Conservation (phyloP, 1,284 basidiomycete genomes). For the Leccinum huronense region DNA sequence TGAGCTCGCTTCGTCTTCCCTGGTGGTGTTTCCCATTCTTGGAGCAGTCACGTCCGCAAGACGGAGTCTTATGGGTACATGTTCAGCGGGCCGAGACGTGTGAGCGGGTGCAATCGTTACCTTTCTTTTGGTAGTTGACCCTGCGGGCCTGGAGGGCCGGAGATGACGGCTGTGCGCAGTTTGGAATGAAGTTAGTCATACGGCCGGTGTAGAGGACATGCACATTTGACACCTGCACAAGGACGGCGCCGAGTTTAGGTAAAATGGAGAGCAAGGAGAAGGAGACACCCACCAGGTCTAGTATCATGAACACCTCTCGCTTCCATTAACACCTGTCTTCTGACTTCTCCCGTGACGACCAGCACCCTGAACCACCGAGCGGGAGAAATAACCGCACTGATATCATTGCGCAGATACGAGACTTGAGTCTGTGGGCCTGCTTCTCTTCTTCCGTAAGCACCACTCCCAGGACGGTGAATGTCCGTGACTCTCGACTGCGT, state of each 20-base stretch:
- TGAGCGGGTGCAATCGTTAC: slow-evolving; percentile 41
- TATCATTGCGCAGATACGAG: slow-evolving; percentile 37
- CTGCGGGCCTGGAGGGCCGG: slow-evolving; percentile 73
- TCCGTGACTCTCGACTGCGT: slow-evolving; percentile 25
- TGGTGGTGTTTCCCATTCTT: slow-evolving; percentile 71
- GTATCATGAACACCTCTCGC: slow-evolving; percentile 30
- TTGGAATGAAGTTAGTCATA: slow-evolving; percentile 11
- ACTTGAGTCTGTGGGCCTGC: slow-evolving; percentile 55
- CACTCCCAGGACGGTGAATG: slow-evolving; percentile 31
- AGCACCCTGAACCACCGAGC: slow-evolving; percentile 13
- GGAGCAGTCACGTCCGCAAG: slow-evolving; percentile 83
- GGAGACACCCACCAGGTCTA: slow-evolving; percentile 26
- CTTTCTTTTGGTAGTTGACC: slow-evolving; percentile 87
- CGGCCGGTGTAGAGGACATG: background rate
- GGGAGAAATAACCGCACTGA: slow-evolving; percentile 21
- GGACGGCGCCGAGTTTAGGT: background rate
- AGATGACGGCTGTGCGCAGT: slow-evolving; percentile 69
- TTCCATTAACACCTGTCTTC: slow-evolving; percentile 34
- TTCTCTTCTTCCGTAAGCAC: slow-evolving; percentile 62
- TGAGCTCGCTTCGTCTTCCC: slow-evolving; percentile 79
- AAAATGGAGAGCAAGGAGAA: background rate
- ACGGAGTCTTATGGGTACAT: slow-evolving; percentile 69
- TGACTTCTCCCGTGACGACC: slow-evolving; percentile 17
- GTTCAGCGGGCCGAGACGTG: slow-evolving; percentile 1
- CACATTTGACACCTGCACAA: slow-evolving; percentile 71